These are phyloP conservation scores for Coniochaeta ligniaria DNA, from an alignment of 2,329 filamentous ascomycete species.

Conservation along the genomic window DNA sequence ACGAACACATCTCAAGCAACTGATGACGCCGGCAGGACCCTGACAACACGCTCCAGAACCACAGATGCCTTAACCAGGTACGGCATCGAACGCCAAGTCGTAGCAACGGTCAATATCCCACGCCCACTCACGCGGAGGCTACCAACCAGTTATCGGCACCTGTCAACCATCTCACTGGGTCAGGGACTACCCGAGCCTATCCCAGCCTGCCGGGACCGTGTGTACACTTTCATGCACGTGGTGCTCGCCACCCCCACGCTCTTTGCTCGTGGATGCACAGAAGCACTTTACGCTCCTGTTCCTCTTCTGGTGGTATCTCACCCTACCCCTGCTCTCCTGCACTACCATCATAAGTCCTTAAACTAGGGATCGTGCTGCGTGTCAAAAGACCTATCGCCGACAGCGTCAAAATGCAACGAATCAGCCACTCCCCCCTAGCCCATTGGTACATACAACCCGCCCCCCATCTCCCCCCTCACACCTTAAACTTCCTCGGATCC, in stretches of 20 bases:
- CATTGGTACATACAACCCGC: not conserved
- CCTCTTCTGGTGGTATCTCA: no score
- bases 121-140: not conserved
- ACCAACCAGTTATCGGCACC: not conserved
- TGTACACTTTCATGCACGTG: not conserved
- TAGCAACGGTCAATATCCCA: not conserved
- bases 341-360: no score
- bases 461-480: slow-evolving; percentile 20
- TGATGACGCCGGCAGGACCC: not conserved
- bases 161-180: not conserved
- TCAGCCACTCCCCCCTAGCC: no score
- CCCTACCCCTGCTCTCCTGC: no score
- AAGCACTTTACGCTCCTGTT: not conserved
- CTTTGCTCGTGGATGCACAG: not conserved
- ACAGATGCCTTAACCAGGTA: not conserved
- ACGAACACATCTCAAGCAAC: not conserved
- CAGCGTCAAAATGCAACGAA: no score
- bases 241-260: slow-evolving; percentile 3
- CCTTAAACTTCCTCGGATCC: slow-evolving; percentile 59
- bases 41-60: not conserved
- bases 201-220: not conserved
- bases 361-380: not conserved
- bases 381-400: not conserved
- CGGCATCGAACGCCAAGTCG: not conserved
- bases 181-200: not conserved